phyloP scores from a whole-genome alignment of 306 rosid genomes.

The Pterocarpus santalinus region DNA sequence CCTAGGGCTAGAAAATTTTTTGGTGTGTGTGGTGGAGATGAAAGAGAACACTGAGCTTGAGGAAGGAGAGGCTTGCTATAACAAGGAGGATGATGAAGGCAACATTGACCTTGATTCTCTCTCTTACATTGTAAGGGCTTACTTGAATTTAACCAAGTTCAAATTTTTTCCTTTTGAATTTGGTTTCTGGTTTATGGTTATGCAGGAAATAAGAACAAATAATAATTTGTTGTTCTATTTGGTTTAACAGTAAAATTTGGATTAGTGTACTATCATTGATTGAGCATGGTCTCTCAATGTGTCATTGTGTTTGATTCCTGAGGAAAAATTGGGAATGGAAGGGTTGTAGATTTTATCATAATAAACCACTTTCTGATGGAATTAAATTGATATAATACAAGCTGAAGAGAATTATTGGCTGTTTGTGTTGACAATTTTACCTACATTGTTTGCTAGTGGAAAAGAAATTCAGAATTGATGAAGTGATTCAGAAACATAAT shows the following conservation, averaged over 20 bases:
- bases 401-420: conserved; percentile 16
- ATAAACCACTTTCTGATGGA: conserved; percentile 21
- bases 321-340: conserved; percentile 19
- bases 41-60: conserved; percentile 66
- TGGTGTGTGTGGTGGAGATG: conserved; percentile 53
- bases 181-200: conserved; percentile 35
- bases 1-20: conserved; percentile 51
- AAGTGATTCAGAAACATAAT: conserved; percentile 28
- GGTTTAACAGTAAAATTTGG: conserved; percentile 36
- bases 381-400: conserved; percentile 3
- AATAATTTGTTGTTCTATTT: conserved; percentile 27
- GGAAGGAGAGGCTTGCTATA: conserved; percentile 81
- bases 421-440: conserved; percentile 21
- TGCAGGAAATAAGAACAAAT: conserved; percentile 2
- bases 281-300: not conserved
- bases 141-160: conserved; percentile 40
- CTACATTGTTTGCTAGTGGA: conserved; percentile 39
- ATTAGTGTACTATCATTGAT: no score
- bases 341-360: conserved; percentile 16
- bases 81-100: conserved; percentile 61
- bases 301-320: conserved; percentile 36
- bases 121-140: conserved; percentile 83
- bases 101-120: conserved; percentile 67
- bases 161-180: conserved; percentile 39
- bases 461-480: conserved; percentile 7